Evolutionary conservation across 441 rosid genomes (phyloP).

Genomic region (Adansonia grandidieri): DNA sequence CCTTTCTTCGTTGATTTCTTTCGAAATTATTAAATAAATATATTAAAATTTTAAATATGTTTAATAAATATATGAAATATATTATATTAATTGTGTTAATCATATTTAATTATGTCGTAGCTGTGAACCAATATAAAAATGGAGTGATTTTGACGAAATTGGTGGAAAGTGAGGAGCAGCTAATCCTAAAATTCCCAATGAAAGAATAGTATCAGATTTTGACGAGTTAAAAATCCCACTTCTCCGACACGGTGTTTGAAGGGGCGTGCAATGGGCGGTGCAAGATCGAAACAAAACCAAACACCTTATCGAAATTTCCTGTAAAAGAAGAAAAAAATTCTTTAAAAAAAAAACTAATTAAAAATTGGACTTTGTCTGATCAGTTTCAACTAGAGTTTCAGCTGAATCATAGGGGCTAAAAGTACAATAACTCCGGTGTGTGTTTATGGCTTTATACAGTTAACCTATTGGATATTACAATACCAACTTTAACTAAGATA

Average conservation of each 20-base stretch:
- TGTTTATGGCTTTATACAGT: conserved; percentile 42
- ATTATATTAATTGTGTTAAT: too few species aligned
- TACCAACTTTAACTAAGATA: background rate
- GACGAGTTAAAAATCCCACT: conserved; percentile 13
- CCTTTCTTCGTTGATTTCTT: too few species aligned
- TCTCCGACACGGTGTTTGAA: conserved; percentile 17
- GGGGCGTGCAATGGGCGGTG: conserved; percentile 54
- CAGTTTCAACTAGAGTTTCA: conserved; percentile 32
- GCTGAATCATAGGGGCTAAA: conserved; percentile 42
- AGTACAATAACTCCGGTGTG: background rate
- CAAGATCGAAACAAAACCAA: conserved; percentile 13
- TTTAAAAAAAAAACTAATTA: background rate
- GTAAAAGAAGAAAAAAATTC: too few species aligned
- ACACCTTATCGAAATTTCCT: conserved; percentile 3
- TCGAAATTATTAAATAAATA: too few species aligned
- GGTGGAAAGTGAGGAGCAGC: background rate
- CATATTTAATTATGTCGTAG: too few species aligned
- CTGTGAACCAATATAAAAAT: background rate
- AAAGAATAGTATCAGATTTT: conserved; percentile 42
- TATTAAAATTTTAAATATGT: too few species aligned
- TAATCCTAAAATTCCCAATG: conserved; percentile 7
- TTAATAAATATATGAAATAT: too few species aligned
- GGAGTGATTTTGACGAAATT: background rate
- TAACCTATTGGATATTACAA: conserved; percentile 24
- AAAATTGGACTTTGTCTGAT: conserved; percentile 26